Percentiles rank a stretch among this genome's conserved stretches.
phyloP scores from a whole-genome alignment of 2,329 filamentous ascomycete species.

The Purpureocillium takamizusanense region DNA sequence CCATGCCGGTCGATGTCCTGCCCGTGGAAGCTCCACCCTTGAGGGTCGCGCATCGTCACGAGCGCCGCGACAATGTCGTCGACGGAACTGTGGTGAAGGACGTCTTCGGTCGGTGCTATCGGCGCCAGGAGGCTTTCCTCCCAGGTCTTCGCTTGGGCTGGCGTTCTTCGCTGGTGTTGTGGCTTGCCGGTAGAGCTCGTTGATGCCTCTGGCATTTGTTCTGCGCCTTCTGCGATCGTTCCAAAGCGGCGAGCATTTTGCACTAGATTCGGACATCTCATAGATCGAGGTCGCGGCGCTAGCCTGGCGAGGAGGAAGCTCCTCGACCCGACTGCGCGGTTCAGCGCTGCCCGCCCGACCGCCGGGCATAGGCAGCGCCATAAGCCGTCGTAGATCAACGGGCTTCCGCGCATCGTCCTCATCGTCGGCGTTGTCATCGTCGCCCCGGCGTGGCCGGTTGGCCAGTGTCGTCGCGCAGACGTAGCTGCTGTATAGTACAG shows the following conservation, averaged over 20 bases:
- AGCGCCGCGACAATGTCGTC: conserved; percentile 19
- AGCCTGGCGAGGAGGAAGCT: conserved; percentile 4
- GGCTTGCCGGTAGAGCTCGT: too few relatives aligned
- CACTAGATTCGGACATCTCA: too few relatives aligned
- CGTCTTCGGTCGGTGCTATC: conserved; percentile 10
- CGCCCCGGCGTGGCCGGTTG: background rate
- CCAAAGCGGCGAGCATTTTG: conserved; percentile 8
- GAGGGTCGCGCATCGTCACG: conserved; percentile 13
- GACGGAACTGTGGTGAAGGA: conserved; percentile 8
- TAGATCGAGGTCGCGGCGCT: conserved; percentile 2
- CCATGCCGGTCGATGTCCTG: conserved; percentile 14
- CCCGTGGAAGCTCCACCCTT: conserved; percentile 8
- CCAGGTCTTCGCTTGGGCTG: conserved; percentile 1
- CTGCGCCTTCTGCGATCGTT: conserved; percentile 3
- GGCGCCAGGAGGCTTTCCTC: conserved; percentile 10
- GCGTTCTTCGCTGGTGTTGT: background rate
- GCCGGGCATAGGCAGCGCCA: conserved; percentile 56
- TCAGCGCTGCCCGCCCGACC: conserved; percentile 31
- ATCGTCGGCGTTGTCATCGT: too few relatives aligned
- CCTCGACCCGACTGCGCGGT: conserved; percentile 18
- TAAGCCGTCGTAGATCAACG: conserved; percentile 44
- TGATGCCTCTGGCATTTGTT: background rate
- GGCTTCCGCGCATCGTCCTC: conserved; percentile 17
- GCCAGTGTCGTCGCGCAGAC: background rate
- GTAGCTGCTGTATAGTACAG: background rate